Evolutionary conservation across 225 moss, liverwort and hornwort genomes (phyloP).

Genomic region (Straminergon stramineum): DNA sequence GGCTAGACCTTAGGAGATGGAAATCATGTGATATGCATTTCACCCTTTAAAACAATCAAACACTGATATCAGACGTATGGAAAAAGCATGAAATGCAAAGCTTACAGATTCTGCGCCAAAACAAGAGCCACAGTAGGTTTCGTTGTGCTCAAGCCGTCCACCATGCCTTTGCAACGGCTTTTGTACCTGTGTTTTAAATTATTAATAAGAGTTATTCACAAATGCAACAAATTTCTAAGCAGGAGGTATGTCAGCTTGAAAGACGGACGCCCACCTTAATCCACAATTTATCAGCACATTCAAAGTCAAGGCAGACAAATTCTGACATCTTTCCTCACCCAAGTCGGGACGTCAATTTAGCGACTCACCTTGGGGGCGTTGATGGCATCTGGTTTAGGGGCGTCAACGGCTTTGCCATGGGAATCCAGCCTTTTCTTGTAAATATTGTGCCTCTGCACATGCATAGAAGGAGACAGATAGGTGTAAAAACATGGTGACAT

Average conservation of each 20-base stretch:
- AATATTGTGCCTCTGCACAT: constrained; percentile 79
- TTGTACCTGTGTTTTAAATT: constrained; percentile 47
- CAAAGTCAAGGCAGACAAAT: background rate
- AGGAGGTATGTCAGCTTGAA: background rate
- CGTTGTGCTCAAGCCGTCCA: constrained; percentile 80
- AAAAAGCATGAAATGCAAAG: background rate
- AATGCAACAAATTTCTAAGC: background rate
- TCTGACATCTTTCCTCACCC: background rate
- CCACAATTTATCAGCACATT: background rate
- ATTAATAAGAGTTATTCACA: background rate
- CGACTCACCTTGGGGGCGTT: constrained; percentile 69
- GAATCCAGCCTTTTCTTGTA: constrained; percentile 80
- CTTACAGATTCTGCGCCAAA: constrained; percentile 91
- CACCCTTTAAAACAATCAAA: background rate
- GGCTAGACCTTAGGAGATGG: background rate
- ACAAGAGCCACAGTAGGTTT: constrained; percentile 97
- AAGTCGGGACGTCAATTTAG: background rate
- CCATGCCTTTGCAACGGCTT: constrained; percentile 97
- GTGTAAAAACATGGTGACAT: background rate
- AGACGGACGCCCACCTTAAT: background rate
- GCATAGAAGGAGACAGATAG: background rate
- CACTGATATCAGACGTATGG: background rate
- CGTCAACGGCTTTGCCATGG: constrained; percentile 62
- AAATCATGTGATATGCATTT: background rate
- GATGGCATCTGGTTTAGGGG: constrained; percentile 69